Percentiles rank a stretch among this genome's conserved stretches.
Evolutionary conservation across 257 asterid species (phyloP).

Genomic region (Prunella vulgaris): DNA sequence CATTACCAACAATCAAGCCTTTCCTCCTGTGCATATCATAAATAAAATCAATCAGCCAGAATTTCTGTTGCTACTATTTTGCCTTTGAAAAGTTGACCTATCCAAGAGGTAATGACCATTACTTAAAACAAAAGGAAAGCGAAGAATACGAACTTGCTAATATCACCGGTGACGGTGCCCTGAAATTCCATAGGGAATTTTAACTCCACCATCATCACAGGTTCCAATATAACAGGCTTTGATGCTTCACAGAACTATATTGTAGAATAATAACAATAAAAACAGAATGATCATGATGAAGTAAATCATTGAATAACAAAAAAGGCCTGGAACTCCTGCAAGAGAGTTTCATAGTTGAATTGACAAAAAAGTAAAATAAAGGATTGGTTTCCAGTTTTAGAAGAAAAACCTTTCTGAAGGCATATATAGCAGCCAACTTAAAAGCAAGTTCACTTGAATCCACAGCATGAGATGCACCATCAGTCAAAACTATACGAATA

Average conservation of each 20-base stretch:
- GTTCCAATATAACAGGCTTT: constrained; percentile 93
- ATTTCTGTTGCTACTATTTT: not conserved
- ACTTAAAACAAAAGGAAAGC: not conserved
- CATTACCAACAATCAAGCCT: constrained; percentile 94
- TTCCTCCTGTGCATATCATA: constrained; percentile 62
- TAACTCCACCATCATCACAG: constrained; percentile 89
- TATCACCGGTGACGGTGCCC: constrained; percentile 93
- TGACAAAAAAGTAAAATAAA: not conserved
- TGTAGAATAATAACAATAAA: not conserved
- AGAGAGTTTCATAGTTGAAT: not conserved
- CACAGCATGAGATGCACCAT: constrained; percentile 92
- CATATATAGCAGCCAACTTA: constrained; percentile 92
- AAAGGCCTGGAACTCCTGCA: not conserved
- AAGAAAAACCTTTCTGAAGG: constrained; percentile 85
- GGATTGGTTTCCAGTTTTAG: not conserved
- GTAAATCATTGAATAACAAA: not conserved
- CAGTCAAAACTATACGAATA: constrained; percentile 78
- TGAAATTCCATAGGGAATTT: constrained; percentile 90
- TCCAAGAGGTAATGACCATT: not conserved
- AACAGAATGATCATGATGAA: constrained; percentile 8
- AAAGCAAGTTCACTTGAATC: constrained; percentile 99
- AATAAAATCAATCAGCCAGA: constrained; percentile 7
- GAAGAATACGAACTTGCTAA: constrained; percentile 62
- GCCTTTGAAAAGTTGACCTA: constrained; percentile 8
- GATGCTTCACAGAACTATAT: constrained; percentile 63